phyloP scores from a whole-genome alignment of 441 rosid species.

The Viola pubescens region DNA sequence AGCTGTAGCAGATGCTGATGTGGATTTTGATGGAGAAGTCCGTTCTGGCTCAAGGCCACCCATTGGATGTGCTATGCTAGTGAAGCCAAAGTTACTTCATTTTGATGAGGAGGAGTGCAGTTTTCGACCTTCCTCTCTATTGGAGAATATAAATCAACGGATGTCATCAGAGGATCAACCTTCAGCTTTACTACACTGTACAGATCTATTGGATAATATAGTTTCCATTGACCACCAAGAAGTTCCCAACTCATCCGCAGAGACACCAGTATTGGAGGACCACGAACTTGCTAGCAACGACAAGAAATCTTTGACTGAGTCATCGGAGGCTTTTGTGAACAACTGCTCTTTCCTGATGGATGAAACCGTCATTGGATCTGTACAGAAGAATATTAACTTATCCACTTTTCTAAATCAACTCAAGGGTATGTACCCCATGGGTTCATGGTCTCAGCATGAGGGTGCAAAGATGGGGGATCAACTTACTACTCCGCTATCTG shows the following conservation, averaged over 20 bases:
- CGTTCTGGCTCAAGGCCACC: conserved; percentile 21
- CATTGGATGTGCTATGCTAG: conserved; percentile 22
- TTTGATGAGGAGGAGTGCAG: conserved; percentile 33
- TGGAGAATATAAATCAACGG: conserved; percentile 21
- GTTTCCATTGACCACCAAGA: conserved; percentile 23
- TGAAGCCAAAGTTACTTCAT: conserved; percentile 41
- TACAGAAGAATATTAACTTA: conserved; percentile 16
- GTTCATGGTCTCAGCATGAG: conserved; percentile 41
- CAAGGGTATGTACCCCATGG: conserved; percentile 14
- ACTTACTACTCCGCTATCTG: conserved; percentile 21
- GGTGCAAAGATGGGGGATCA: conserved; percentile 26
- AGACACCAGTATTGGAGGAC: conserved; percentile 22
- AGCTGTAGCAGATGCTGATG: conserved; percentile 11
- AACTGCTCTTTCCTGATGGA: conserved; percentile 15
- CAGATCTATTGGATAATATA: conserved; percentile 19
- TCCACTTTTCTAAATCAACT: conserved; percentile 10
- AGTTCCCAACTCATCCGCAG: conserved; percentile 17
- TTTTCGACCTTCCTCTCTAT: conserved; percentile 24
- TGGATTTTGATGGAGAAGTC: conserved; percentile 1
- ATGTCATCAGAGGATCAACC: conserved; percentile 18
- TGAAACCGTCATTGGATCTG: conserved; percentile 17
- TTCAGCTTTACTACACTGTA: conserved; percentile 19
- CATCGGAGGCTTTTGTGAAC: conserved; percentile 24
- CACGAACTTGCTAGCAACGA: conserved; percentile 21
- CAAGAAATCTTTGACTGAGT: conserved; percentile 20